These are phyloP conservation scores for Priceomyces haplophilus DNA, from an alignment of 805 yeast genomes.

Conservation along the genomic window DNA sequence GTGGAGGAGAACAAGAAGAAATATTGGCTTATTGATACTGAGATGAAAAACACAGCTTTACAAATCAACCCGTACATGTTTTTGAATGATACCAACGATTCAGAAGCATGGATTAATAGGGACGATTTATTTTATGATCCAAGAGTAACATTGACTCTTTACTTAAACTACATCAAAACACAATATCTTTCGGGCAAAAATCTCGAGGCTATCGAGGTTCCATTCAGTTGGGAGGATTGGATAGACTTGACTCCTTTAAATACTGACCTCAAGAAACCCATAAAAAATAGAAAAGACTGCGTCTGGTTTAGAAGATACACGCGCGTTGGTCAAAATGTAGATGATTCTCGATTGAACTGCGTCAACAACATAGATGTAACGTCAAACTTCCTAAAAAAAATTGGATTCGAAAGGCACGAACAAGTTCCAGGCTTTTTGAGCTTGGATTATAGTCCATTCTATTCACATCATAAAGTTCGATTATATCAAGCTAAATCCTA, in stretches of 20 bases:
- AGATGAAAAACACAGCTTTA: slow-evolving; percentile 14
- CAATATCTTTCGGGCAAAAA: not conserved
- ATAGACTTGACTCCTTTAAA: slow-evolving; percentile 17
- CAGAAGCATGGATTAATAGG: slow-evolving; percentile 13
- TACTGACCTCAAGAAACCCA: slow-evolving; percentile 11
- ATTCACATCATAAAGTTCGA: slow-evolving; percentile 15
- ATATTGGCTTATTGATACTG: slow-evolving; percentile 26
- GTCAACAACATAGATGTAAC: slow-evolving; percentile 14
- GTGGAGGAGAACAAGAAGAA: slow-evolving; percentile 16
- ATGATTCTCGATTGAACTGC: slow-evolving; percentile 15
- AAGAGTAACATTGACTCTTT: slow-evolving; percentile 18
- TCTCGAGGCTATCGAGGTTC: slow-evolving; percentile 13
- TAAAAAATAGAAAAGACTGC: slow-evolving; percentile 15
- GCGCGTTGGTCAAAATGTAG: slow-evolving; percentile 8
- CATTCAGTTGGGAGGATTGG: slow-evolving; percentile 34
- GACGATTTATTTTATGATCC: slow-evolving; percentile 18
- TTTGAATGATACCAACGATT: slow-evolving; percentile 10
- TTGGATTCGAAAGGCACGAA: slow-evolving; percentile 21
- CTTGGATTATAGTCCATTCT: slow-evolving; percentile 11
- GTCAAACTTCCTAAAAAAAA: slow-evolving; percentile 15
- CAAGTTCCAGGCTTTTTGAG: slow-evolving; percentile 28
- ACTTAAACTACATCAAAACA: slow-evolving; percentile 14
- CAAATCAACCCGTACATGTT: slow-evolving; percentile 14
- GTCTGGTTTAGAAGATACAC: slow-evolving; percentile 13
- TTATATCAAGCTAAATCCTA: slow-evolving; percentile 15